phyloP scores from a whole-genome alignment of 1,284 basidiomycete genomes.

The Trametes versicolor region DNA sequence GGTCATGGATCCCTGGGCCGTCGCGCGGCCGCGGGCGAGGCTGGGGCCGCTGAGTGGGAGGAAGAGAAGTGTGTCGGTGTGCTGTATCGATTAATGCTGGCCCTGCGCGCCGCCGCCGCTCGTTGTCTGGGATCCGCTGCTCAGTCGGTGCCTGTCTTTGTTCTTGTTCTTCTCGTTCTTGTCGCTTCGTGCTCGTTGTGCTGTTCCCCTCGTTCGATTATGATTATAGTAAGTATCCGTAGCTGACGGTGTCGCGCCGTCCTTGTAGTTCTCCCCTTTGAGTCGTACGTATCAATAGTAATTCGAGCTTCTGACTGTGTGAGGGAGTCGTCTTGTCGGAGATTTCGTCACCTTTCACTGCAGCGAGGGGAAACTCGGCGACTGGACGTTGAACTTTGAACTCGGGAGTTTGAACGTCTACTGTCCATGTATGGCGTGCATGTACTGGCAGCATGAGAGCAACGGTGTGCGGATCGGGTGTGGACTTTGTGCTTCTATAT shows the following conservation, averaged over 20 bases:
- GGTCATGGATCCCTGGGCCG: constrained; percentile 32
- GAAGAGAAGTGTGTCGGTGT: neutral
- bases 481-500: too few relatives aligned
- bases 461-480: too few relatives aligned
- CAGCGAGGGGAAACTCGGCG: too few relatives aligned
- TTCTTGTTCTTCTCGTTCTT: neutral
- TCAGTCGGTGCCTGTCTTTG: neutral
- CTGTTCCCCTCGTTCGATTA: neutral
- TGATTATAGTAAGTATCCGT: constrained; percentile 16
- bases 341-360: too few relatives aligned
- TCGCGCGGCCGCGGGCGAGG: constrained; percentile 30
- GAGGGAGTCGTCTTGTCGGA: too few relatives aligned
- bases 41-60: constrained; percentile 26
- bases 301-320: neutral
- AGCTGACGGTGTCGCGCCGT: neutral
- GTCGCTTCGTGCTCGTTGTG: neutral
- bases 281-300: constrained; percentile 14
- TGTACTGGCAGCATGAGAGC: too few relatives aligned
- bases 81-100: constrained; percentile 3
- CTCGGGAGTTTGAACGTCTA: too few relatives aligned
- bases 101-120: neutral
- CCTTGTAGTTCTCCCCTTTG: constrained; percentile 8
- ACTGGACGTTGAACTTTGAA: too few relatives aligned
- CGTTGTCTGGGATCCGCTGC: neutral
- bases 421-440: too few relatives aligned